Conservation (phyloP, 495 filamentous ascomycete species). For the Aspergillus bertholletiae region DNA sequence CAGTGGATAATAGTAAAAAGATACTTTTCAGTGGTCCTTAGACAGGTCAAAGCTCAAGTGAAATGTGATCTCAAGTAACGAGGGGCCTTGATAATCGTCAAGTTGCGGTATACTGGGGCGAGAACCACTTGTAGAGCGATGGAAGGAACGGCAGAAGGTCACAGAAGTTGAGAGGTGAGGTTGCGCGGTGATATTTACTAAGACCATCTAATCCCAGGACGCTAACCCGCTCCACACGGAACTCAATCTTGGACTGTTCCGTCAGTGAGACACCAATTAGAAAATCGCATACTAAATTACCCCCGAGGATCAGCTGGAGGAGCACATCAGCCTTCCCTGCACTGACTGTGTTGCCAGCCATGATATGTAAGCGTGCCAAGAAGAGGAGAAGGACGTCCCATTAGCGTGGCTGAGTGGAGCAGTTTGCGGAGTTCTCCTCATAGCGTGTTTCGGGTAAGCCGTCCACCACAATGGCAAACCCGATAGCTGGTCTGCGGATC, state of each 20-base stretch:
- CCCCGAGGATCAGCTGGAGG: constrained; percentile 11
- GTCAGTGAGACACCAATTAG: neutral
- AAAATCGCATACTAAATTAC: constrained; percentile 3
- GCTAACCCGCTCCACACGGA: constrained; percentile 25
- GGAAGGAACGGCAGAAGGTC: constrained; percentile 6
- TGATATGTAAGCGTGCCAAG: constrained; percentile 22
- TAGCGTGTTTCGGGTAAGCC: neutral
- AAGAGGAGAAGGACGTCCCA: constrained; percentile 10
- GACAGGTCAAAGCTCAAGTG: neutral
- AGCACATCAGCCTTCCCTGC: constrained; percentile 15
- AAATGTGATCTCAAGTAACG: constrained; percentile 11
- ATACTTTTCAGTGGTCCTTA: neutral
- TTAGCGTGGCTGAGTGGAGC: constrained; percentile 12
- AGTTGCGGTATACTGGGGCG: constrained; percentile 13
- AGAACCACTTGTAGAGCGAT: neutral
- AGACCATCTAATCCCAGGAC: constrained; percentile 18
- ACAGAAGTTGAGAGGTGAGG: constrained; percentile 25
- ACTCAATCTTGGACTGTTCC: constrained; percentile 18
- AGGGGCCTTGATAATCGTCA: constrained; percentile 13
- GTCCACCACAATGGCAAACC: neutral
- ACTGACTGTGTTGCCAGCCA: constrained; percentile 15
- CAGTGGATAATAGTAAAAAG: neutral
- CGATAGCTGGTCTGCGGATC: neutral
- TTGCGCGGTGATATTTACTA: constrained; percentile 43
- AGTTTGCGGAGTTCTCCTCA: constrained; percentile 14